These are phyloP conservation scores for Hansfordia pulvinata DNA, from an alignment of 2,329 filamentous ascomycete species.

Conservation along the genomic window DNA sequence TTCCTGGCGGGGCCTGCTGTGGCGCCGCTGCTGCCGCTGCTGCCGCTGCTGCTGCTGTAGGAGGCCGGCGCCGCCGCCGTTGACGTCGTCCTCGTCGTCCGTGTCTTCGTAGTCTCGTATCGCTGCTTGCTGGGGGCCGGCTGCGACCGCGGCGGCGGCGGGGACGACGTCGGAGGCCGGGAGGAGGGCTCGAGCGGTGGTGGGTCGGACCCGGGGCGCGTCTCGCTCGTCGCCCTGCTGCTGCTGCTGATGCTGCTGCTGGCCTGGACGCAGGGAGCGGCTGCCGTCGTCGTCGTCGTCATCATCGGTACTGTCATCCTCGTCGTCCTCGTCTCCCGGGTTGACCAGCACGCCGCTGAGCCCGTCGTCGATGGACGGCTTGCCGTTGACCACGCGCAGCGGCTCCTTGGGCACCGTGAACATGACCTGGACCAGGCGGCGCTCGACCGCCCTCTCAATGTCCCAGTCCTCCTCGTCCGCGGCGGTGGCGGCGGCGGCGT, in stretches of 20 bases:
- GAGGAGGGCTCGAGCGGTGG: no score
- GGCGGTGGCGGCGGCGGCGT: slow-evolving; percentile 26
- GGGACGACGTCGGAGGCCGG: no score
- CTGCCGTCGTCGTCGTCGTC: not conserved
- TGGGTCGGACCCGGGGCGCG: slow-evolving; percentile 4
- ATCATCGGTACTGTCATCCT: slow-evolving; percentile 2
- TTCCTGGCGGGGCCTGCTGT: no score
- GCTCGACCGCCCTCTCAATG: slow-evolving; percentile 59
- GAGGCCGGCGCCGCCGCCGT: not conserved
- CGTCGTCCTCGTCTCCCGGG: slow-evolving; percentile 15
- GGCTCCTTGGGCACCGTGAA: slow-evolving; percentile 86
- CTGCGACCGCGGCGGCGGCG: no score
- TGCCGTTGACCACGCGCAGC: slow-evolving; percentile 79
- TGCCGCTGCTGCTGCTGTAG: slow-evolving; percentile 3
- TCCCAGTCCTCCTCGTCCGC: slow-evolving; percentile 61
- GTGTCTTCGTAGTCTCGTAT: slow-evolving; percentile 2
- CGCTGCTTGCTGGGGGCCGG: no score
- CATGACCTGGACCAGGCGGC: slow-evolving; percentile 66
- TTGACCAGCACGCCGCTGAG: slow-evolving; percentile 28
- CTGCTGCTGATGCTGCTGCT: no score
- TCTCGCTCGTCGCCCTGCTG: slow-evolving; percentile 4
- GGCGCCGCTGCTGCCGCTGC: not conserved
- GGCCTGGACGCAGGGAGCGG: no score
- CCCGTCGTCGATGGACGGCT: slow-evolving; percentile 32
- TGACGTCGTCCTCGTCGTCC: not conserved